phyloP scores from a whole-genome alignment of 2,329 filamentous ascomycete genomes.

The Fusarium napiforme region DNA sequence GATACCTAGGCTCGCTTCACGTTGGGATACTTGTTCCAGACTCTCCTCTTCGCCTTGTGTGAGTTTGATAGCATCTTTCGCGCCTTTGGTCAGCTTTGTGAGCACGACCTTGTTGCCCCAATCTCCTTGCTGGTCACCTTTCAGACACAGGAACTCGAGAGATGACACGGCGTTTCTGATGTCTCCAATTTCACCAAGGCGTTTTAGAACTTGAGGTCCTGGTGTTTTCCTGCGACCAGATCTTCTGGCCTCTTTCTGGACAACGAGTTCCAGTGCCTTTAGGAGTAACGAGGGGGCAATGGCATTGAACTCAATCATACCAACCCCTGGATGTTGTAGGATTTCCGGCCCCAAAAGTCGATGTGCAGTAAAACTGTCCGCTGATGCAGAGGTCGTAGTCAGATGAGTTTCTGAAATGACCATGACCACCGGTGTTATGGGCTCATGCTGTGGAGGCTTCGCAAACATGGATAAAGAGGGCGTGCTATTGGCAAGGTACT shows the following conservation, averaged over 20 bases:
- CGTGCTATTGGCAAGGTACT: conserved; percentile 77
- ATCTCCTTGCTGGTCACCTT: conserved; percentile 77
- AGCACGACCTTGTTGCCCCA: conserved; percentile 81
- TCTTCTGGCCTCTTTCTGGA: conserved; percentile 85
- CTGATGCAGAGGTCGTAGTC: conserved; percentile 83
- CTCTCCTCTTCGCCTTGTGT: conserved; percentile 84
- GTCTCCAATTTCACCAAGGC: conserved; percentile 87
- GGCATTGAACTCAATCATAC: conserved; percentile 90
- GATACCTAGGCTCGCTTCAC: conserved; percentile 90
- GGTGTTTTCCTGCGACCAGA: conserved; percentile 81
- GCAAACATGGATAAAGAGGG: conserved; percentile 64
- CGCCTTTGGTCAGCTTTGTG: conserved; percentile 72
- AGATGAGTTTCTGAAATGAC: conserved; percentile 91
- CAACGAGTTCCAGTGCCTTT: conserved; percentile 83
- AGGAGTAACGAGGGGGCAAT: conserved; percentile 87
- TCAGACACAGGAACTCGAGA: conserved; percentile 90
- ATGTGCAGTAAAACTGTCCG: conserved; percentile 94
- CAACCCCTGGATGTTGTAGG: conserved; percentile 80
- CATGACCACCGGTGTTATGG: conserved; percentile 81
- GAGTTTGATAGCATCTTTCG: conserved; percentile 67
- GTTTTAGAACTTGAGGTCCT: conserved; percentile 80
- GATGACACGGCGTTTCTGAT: conserved; percentile 92
- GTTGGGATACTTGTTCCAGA: conserved; percentile 82
- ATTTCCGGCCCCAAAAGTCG: conserved; percentile 89
- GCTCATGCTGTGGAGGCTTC: conserved; percentile 54